phyloP scores from a whole-genome alignment of 2,329 filamentous ascomycete species.

The Nigrospora oryzae region DNA sequence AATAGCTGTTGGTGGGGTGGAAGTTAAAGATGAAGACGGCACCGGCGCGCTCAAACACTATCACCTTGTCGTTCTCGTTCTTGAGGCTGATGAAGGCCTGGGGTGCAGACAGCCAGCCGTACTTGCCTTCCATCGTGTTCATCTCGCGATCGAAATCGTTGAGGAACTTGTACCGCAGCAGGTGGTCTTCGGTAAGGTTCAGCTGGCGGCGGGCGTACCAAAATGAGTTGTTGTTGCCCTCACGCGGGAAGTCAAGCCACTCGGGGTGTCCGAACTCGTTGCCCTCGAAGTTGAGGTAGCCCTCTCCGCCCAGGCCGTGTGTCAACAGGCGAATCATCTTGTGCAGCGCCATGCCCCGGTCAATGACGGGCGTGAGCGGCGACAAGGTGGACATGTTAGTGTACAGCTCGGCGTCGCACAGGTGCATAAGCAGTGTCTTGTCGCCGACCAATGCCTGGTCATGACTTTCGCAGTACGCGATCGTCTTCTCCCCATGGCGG shows the following conservation, averaged over 20 bases:
- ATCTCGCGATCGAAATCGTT: conserved; percentile 91
- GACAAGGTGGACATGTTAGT: conserved; percentile 89
- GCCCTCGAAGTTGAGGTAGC: conserved; percentile 96
- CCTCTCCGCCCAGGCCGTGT: conserved; percentile 85
- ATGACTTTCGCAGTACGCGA: conserved; percentile 94
- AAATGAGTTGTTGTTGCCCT: conserved; percentile 86
- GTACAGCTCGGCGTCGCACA: conserved; percentile 95
- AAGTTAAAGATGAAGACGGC: conserved; percentile 96
- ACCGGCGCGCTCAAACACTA: conserved; percentile 90
- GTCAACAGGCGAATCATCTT: conserved; percentile 97
- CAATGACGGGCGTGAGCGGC: conserved; percentile 79
- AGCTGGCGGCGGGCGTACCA: conserved; percentile 91
- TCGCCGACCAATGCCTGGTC: conserved; percentile 97
- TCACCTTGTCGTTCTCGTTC: conserved; percentile 86
- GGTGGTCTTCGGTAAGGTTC: conserved; percentile 77
- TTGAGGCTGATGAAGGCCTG: conserved; percentile 94
- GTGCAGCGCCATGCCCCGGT: conserved; percentile 85
- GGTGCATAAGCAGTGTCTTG: conserved; percentile 95
- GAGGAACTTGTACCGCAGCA: conserved; percentile 83
- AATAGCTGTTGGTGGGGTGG: conserved; percentile 74
- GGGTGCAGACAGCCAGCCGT: conserved; percentile 77
- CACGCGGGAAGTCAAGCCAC: conserved; percentile 96
- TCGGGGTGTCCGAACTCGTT: conserved; percentile 99
- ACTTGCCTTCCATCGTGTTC: conserved; percentile 80
- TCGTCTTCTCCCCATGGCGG: conserved; percentile 93